These are phyloP conservation scores for Leucogyrophana mollusca DNA, from an alignment of 768 basidiomycete species.

Conservation along the genomic window DNA sequence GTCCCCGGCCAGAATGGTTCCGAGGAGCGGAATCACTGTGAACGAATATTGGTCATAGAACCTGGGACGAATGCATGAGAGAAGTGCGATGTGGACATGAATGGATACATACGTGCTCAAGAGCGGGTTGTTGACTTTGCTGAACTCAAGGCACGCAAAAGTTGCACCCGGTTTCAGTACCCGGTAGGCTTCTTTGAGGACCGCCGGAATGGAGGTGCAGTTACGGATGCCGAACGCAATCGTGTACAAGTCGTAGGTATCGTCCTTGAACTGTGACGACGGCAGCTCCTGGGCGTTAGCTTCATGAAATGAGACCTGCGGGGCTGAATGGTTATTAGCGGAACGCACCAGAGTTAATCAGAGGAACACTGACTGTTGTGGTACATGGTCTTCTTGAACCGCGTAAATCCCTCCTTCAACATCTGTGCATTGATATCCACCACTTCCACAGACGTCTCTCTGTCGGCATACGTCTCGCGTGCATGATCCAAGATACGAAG, in stretches of 20 bases:
- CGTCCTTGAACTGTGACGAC: constrained; percentile 63
- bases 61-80: constrained; percentile 39
- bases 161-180: constrained; percentile 96
- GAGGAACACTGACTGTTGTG: constrained; percentile 73
- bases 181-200: constrained; percentile 85
- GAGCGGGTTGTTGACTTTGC: constrained; percentile 85
- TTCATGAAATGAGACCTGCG: constrained; percentile 90
- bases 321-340: constrained; percentile 48
- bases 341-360: not conserved
- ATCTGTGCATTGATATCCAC: constrained; percentile 96
- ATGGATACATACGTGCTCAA: constrained; percentile 70
- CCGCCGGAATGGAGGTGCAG: constrained; percentile 89
- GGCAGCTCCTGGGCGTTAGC: constrained; percentile 88
- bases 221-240: constrained; percentile 99
- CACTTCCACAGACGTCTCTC: constrained; percentile 85
- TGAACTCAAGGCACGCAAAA: constrained; percentile 96
- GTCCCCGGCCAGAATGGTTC: constrained; percentile 96
- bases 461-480: constrained; percentile 82
- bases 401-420: constrained; percentile 86
- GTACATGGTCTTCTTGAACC: constrained; percentile 98
- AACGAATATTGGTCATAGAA: constrained; percentile 96
- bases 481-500: constrained; percentile 90
- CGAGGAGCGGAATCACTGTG: constrained; percentile 89
- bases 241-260: constrained; percentile 94
- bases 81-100: not conserved